Evolutionary conservation across 805 yeast genomes (phyloP).

Genomic region (Wickerhamomyces bovis): DNA sequence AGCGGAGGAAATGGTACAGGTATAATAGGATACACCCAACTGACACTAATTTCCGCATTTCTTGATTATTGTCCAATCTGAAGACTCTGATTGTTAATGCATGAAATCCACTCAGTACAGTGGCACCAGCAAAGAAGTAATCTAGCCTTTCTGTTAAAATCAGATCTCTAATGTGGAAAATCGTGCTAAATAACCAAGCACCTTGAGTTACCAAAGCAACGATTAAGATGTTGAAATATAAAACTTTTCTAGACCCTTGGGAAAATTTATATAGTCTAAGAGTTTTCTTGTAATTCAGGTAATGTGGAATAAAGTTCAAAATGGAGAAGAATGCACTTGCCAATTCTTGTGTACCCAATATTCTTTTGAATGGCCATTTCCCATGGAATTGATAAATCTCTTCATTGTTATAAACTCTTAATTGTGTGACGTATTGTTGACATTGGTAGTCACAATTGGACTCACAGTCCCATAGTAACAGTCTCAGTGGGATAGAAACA

Average conservation of each 20-base stretch:
- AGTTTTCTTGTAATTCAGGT: slow-evolving; percentile 35
- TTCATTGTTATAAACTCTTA: slow-evolving; percentile 40
- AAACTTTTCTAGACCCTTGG: slow-evolving; percentile 8
- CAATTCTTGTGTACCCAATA: slow-evolving; percentile 79
- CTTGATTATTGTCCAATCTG: slow-evolving; percentile 41
- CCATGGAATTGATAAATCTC: slow-evolving; percentile 87
- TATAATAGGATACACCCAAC: slow-evolving; percentile 45
- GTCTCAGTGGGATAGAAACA: slow-evolving; percentile 22
- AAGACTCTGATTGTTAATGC: slow-evolving; percentile 57
- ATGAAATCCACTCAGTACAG: slow-evolving; percentile 77
- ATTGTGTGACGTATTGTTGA: slow-evolving; percentile 65
- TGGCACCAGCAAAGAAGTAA: slow-evolving; percentile 88
- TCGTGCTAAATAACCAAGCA: slow-evolving; percentile 84
- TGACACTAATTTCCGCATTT: slow-evolving; percentile 34
- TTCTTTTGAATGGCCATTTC: slow-evolving; percentile 88
- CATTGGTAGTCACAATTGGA: slow-evolving; percentile 91
- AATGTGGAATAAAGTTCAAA: slow-evolving; percentile 63
- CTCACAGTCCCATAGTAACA: slow-evolving; percentile 67
- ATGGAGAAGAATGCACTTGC: slow-evolving; percentile 77
- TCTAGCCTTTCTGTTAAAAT: slow-evolving; percentile 77
- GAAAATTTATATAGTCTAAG: slow-evolving; percentile 4
- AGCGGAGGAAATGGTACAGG: slow-evolving; percentile 55
- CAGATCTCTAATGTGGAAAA: slow-evolving; percentile 86
- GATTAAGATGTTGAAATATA: slow-evolving; percentile 32
- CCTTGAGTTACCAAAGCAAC: slow-evolving; percentile 63